phyloP scores from a whole-genome alignment of 106 monocot species.

The Allium fistulosum region DNA sequence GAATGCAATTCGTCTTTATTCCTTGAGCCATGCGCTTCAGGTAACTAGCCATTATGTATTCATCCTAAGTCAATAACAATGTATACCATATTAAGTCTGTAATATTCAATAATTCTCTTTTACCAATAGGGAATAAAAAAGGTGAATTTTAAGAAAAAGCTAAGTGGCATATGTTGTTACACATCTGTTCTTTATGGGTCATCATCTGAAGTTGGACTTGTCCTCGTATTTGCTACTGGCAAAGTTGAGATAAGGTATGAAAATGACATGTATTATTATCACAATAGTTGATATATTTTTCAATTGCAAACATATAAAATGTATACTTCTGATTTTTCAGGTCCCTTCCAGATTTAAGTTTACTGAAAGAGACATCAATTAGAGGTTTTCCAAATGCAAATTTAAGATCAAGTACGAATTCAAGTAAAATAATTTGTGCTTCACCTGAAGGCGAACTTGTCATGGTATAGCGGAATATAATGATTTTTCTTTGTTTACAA shows the following conservation, averaged over 20 bases:
- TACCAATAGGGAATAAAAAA: constrained; percentile 69
- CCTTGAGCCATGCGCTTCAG: constrained; percentile 54
- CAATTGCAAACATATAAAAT: too few relatives aligned
- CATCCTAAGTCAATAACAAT: too few relatives aligned
- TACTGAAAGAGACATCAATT: constrained; percentile 46
- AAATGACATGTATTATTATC: too few relatives aligned
- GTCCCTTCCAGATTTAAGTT: constrained; percentile 62
- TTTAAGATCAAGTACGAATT: constrained; percentile 16
- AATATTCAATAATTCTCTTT: neutral
- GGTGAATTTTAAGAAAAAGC: constrained; percentile 48
- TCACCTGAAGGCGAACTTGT: constrained; percentile 75
- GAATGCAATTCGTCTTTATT: constrained; percentile 56
- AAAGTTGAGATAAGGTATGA: constrained; percentile 64
- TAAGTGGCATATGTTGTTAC: constrained; percentile 45
- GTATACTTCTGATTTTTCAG: constrained; percentile 20
- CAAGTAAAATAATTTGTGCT: constrained; percentile 23
- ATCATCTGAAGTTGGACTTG: constrained; percentile 39
- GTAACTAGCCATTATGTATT: constrained; percentile 13
- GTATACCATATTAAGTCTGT: too few relatives aligned
- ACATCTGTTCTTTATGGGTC: constrained; percentile 39
- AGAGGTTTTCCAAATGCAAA: constrained; percentile 36
- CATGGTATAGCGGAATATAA: constrained; percentile 21
- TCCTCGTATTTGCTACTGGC: constrained; percentile 50
- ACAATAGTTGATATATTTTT: too few relatives aligned
- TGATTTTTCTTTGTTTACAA: too few relatives aligned